Base-by-base conservation (phyloP, 169 alveolate genomes). In the Perkinsus olseni region DNA sequence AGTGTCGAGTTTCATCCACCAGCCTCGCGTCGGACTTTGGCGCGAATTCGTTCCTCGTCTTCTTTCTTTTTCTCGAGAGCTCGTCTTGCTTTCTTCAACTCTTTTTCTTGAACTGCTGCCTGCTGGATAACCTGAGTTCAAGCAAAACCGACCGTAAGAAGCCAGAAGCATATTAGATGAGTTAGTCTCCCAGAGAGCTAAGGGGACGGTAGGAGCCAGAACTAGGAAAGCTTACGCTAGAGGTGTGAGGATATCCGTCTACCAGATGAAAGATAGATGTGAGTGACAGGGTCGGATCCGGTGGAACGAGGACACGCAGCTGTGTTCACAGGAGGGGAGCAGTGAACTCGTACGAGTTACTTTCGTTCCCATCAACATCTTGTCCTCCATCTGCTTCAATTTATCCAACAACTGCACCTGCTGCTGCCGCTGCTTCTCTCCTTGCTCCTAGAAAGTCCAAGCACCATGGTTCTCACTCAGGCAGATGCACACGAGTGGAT, bases 331-430 rank as follows among this genome's bases (percentile, higher is more conserved):
- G n/a, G 50, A 24, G 8, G 1, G 31, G 82, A 28, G 34, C 28
- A 21, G 34, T 28, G 13, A 0, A 6, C 28, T 94, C 96, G 96
- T 82, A 93, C 95, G 38, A 98, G 97, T n/a, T 96, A 95, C 82
- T 28, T 62, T 62, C 4, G 82, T 95, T 94, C 97, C 98, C 28
- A 92, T 94, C 28, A 96, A 93, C 40, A 97, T 95, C 94, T 97
- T 96, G 39, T 96, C 97, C 94, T 96, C 98, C 98, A 97, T 96
- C 93, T 94, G 94, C 93, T 96, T 94, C 48, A 97, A 92, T 93
- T 95, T 96, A 93, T 95, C 95, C 48, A 96, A 93, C 91, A 97
- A 93, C 93, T 96, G 96, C 74, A 96, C 95, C 92, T 96, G 95
- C 93, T 94, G 95, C 93, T 97, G 74, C 62, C 74, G 74, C 8